Evolutionary conservation across 441 rosid genomes (phyloP).

Genomic region (Euphorbia corollata): DNA sequence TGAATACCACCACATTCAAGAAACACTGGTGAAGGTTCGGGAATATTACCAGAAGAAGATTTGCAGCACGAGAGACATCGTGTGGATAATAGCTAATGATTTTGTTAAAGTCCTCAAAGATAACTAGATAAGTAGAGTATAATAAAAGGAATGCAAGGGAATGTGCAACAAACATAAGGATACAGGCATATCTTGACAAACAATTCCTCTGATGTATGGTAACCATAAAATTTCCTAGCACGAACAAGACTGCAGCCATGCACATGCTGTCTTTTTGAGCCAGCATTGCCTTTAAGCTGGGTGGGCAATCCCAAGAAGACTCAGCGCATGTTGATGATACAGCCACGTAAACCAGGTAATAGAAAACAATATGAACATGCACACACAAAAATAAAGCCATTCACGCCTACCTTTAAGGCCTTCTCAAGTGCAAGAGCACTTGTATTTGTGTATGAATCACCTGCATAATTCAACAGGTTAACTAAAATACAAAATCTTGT

Average conservation of each 20-base stretch:
- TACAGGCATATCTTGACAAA: constrained; percentile 86
- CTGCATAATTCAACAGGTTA: constrained; percentile 33
- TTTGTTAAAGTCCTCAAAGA: constrained; percentile 40
- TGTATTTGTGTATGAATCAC: constrained; percentile 39
- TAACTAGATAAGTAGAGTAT: no score
- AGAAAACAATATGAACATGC: not conserved
- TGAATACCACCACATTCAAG: constrained; percentile 5
- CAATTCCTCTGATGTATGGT: constrained; percentile 72
- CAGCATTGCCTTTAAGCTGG: constrained; percentile 65
- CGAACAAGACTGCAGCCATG: constrained; percentile 80
- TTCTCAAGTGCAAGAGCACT: constrained; percentile 67
- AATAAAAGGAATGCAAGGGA: not conserved
- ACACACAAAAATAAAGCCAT: constrained; percentile 3
- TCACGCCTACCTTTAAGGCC: constrained; percentile 61
- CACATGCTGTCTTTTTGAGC: constrained; percentile 74
- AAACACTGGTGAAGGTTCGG: constrained; percentile 8
- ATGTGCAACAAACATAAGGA: constrained; percentile 33
- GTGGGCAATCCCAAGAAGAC: constrained; percentile 24
- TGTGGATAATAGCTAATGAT: constrained; percentile 68
- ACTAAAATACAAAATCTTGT: not conserved
- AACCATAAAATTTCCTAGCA: constrained; percentile 85
- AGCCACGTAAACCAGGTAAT: not conserved
- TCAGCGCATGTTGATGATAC: constrained; percentile 12
- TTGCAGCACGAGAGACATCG: constrained; percentile 80
- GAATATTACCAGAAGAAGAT: constrained; percentile 62